A percentile compares a stretch with the other conserved stretches of the same genome.
These are phyloP conservation scores for Hyaloscypha variabilis DNA, from an alignment of 495 filamentous ascomycete genomes.

Conservation along the genomic window DNA sequence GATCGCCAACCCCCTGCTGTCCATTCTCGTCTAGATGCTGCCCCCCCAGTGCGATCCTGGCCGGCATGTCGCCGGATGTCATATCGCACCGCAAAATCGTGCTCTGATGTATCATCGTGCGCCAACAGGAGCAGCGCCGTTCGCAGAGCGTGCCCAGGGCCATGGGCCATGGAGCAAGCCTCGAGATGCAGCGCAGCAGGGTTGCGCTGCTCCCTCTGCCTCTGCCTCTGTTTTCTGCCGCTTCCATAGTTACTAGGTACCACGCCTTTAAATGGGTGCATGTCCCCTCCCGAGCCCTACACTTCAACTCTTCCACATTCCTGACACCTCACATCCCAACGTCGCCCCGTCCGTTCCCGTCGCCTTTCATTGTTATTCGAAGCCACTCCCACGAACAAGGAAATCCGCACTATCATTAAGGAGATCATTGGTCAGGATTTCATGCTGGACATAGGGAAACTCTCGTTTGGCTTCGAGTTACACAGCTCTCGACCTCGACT, in stretches of 20 bases:
- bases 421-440: not conserved
- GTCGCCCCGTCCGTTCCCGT: not conserved
- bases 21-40: not conserved
- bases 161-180: not conserved
- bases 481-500: not conserved
- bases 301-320: not conserved
- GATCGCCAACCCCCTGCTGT: not conserved
- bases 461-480: not conserved
- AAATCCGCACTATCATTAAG: not conserved
- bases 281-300: not conserved
- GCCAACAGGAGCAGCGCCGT: no score
- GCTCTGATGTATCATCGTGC: constrained; percentile 5
- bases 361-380: not conserved
- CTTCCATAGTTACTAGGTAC: no score
- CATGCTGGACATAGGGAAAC: not conserved
- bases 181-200: not conserved
- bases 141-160: not conserved
- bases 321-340: not conserved
- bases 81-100: not conserved
- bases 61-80: not conserved
- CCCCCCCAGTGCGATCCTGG: not conserved
- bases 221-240: no score
- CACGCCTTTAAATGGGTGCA: constrained; percentile 1
- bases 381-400: not conserved
- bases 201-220: no score